Conservation (phyloP, 208 protist species). For the Kentomonas sorsogonicus region DNA sequence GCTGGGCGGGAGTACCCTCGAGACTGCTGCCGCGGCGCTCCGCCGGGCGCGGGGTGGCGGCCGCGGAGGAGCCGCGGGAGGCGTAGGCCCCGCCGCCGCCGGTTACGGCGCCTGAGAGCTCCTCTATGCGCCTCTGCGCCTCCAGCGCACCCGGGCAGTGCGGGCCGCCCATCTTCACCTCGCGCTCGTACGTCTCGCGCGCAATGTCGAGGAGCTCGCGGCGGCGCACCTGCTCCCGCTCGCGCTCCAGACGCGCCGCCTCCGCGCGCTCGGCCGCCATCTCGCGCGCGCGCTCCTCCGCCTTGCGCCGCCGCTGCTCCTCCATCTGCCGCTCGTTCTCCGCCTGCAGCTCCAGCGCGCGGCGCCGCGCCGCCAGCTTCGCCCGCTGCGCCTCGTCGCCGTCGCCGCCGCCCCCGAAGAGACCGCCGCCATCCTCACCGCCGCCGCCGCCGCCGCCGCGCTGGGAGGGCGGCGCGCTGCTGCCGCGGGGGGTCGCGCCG, state of each 20-base stretch:
- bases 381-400: constrained; percentile 17
- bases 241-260: constrained; percentile 38
- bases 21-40: neutral
- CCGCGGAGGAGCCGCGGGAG: neutral
- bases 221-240: constrained; percentile 37
- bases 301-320: constrained; percentile 38
- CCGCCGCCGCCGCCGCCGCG: neutral
- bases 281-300: constrained; percentile 34
- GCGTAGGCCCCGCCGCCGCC: neutral
- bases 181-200: constrained; percentile 34
- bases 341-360: constrained; percentile 60
- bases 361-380: constrained; percentile 30
- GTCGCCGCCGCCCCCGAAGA: constrained; percentile 23
- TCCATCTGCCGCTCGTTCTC: constrained; percentile 67
- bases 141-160: constrained; percentile 14
- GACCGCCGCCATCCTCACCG: constrained; percentile 10
- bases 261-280: constrained; percentile 29
- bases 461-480: constrained; percentile 4
- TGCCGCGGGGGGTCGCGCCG: constrained; percentile 12
- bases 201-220: constrained; percentile 47
- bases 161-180: constrained; percentile 32
- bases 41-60: neutral
- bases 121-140: neutral
- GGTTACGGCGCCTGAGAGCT: neutral
- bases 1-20: no score